phyloP scores from a whole-genome alignment of 2,329 filamentous ascomycete genomes.

The Calcarisporium arbuscula region DNA sequence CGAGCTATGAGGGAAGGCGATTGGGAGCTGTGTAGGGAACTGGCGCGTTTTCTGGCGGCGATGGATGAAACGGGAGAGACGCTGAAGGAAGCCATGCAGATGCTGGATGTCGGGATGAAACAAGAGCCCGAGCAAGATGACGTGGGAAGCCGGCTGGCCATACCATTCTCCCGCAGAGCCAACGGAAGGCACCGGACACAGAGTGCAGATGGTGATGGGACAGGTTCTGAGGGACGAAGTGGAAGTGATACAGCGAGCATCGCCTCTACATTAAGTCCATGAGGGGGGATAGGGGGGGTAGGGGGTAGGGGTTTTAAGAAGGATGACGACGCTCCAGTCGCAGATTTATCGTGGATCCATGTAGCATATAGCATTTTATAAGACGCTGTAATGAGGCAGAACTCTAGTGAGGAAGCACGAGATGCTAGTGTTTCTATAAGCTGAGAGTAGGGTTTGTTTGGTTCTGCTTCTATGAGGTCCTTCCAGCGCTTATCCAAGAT shows the following conservation, averaged over 20 bases:
- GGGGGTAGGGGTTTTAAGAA: neutral
- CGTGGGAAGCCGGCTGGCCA: constrained; percentile 23
- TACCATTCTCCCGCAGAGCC: constrained; percentile 20
- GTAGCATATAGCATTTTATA: too few species aligned
- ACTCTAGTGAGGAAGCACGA: too few species aligned
- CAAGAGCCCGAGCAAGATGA: constrained; percentile 21
- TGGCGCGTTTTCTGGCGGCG: constrained; percentile 90
- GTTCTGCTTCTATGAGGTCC: too few species aligned
- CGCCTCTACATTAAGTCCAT: constrained; percentile 25
- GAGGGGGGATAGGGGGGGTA: constrained; percentile 5
- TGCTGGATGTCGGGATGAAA: constrained; percentile 40
- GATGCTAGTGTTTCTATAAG: too few species aligned
- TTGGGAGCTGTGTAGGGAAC: constrained; percentile 92
- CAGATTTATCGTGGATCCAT: too few species aligned
- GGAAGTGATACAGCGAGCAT: constrained; percentile 31
- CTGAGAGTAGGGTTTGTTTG: too few species aligned
- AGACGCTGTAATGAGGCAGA: too few species aligned
- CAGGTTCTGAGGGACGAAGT: constrained; percentile 29
- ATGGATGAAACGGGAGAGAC: constrained; percentile 83
- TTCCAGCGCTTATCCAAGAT: too few species aligned
- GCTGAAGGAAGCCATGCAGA: constrained; percentile 63
- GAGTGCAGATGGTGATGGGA: constrained; percentile 26
- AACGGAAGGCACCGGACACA: constrained; percentile 24
- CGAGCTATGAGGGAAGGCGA: constrained; percentile 79
- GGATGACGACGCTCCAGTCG: too few species aligned